Base-by-base conservation (phyloP, 1,284 basidiomycete species). In the Pisolithus thermaeus region DNA sequence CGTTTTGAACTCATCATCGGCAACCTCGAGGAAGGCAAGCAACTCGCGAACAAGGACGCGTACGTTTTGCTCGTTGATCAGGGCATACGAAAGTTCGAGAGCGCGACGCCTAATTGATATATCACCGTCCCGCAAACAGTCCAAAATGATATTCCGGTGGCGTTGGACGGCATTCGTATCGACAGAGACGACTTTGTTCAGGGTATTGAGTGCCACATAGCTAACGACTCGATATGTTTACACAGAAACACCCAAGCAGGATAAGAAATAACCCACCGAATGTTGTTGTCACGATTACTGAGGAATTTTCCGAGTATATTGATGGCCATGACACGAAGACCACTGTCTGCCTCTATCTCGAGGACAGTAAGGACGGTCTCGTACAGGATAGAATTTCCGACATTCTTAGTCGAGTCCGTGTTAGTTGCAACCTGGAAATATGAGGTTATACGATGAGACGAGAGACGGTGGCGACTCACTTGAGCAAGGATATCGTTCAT, bases 401-500 rank as follows among this genome's bases (percentile, higher is more conserved):
- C 97, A 62, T 98, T 99, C 75, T 99, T 99, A 35, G 90, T 87
- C 4, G 91, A 90, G 63, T 99, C 97, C 0, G 97, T 99, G 69
- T 99, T 99, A 7, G 97, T 99, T 9, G 97, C 97, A 27, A 99
- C 96, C 88, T 92, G 61, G 20, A 36, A 36, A 18, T 23, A 14
- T 22, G 43, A 37, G 37, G 16, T 46, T 51, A 44, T 36, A 23
- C 23, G 47, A 41, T 28, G 30, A 35, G 30, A 40, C 7, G 20
- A 16, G 11, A 25, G 52, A 38, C 36, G 14, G 22, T 30, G 32
- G 4, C 14, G 52, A 48, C 71, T 50, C 57, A 87, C 89, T 77
- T 97, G 95, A 8, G 97, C 96, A 41, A 99, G 74, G 56, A 99
- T 97, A 70, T 99, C 97, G 68, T 99, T 99, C 95, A 99, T 98